Evolutionary conservation across 2,329 filamentous ascomycete species (phyloP).

Genomic region (Parascedosporium putredinis): DNA sequence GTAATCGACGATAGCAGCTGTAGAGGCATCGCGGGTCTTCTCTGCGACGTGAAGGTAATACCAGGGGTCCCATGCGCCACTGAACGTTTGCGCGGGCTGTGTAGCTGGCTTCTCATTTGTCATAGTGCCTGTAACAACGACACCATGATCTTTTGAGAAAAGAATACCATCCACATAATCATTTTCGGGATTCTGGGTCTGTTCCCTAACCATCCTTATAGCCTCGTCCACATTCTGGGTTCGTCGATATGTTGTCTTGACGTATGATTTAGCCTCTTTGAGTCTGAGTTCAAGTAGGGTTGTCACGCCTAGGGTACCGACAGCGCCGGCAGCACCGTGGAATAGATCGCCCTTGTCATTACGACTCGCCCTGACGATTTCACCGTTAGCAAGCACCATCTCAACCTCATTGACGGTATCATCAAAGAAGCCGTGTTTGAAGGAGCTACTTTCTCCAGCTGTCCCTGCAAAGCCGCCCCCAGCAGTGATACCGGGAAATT

Average conservation of each 20-base stretch:
- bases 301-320: slow-evolving; percentile 58
- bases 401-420: slow-evolving; percentile 53
- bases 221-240: slow-evolving; percentile 36
- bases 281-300: slow-evolving; percentile 57
- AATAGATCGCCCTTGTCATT: slow-evolving; percentile 45
- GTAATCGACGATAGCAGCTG: slow-evolving; percentile 35
- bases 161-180: slow-evolving; percentile 70
- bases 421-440: slow-evolving; percentile 63
- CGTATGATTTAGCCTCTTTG: slow-evolving; percentile 48
- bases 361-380: slow-evolving; percentile 43
- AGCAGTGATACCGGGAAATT: slow-evolving; percentile 66
- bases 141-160: slow-evolving; percentile 49
- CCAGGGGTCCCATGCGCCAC: slow-evolving; percentile 57
- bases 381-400: slow-evolving; percentile 58
- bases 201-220: slow-evolving; percentile 36
- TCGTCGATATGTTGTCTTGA: slow-evolving; percentile 53
- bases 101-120: slow-evolving; percentile 38
- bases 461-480: slow-evolving; percentile 64
- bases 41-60: slow-evolving; percentile 62
- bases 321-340: slow-evolving; percentile 52
- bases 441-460: slow-evolving; percentile 59
- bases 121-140: slow-evolving; percentile 55
- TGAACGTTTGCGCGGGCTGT: slow-evolving; percentile 41
- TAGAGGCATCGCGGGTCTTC: slow-evolving; percentile 21
- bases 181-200: slow-evolving; percentile 31